Evolutionary conservation across 2,329 filamentous ascomycete genomes (phyloP), one percentile per base, ranked within the genome.

Genomic region (Podosphaera fusca): DNA sequence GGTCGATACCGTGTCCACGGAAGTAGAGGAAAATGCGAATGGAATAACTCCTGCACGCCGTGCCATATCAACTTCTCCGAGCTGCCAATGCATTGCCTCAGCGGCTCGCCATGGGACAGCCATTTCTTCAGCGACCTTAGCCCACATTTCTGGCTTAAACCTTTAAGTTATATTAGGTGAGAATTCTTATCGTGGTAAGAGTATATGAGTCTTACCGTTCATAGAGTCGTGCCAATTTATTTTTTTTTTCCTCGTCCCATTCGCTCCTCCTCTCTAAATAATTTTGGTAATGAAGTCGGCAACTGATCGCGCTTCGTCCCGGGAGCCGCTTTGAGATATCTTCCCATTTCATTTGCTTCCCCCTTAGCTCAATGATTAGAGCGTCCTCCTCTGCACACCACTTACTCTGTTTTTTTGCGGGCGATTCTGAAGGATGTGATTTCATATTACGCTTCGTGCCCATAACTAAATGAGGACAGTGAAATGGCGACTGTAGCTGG

Each of bases 111-210:
- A 96, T 40, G 90, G 92, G 58, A 95, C 83, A 35, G 82, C 82
- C 82, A 98, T 90, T 70, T 96, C 90, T 68, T 92, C 87, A 47
- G 89, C 88, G 30, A 96, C 85, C 66, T 90, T 92, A 59, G 86
- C 82, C 90, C 90, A 98, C 87, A 96, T 96, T 67, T 96, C 88
- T 61, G 86, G 81, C 70, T 95, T 95, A 74, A 95, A 95, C 70
- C 90, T 96, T 58, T 36, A 52, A 12, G 34, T 6, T 8, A 45
- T n/a, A 14, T 31, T 30, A 31, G 31, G 29, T 4, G 33, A 31
- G 7, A 29, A 31, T 33, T 45, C 9, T n/a, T 38, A n/a, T 21
- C 2, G 55, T 21, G 2, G 38, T 31, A 33, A 29, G 1, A 49
- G 14, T 8, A 36, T 46, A 14, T 21, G 42, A 54, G 35, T 38